Evolutionary conservation across 2,329 filamentous ascomycete species (phyloP).

Genomic region (Alternaria novae-zelandiae): DNA sequence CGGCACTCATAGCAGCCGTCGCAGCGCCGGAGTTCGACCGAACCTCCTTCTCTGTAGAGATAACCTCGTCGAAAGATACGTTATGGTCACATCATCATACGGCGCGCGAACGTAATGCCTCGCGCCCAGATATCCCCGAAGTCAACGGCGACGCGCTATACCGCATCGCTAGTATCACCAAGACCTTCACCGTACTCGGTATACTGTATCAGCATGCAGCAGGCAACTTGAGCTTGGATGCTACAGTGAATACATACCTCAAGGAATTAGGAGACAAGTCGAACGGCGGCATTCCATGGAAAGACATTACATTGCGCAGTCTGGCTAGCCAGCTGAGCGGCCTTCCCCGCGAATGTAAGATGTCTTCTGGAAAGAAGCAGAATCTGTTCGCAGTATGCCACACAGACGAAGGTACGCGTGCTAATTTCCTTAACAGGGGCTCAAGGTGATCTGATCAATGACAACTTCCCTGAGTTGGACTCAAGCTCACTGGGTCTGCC

Average conservation of each 20-base stretch:
- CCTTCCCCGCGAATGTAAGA: slow-evolving; percentile 50
- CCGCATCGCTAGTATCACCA: slow-evolving; percentile 49
- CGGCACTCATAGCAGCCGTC: slow-evolving; percentile 30
- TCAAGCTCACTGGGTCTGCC: slow-evolving; percentile 41
- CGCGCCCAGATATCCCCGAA: slow-evolving; percentile 43
- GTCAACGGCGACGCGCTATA: slow-evolving; percentile 51
- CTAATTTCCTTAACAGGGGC: slow-evolving; percentile 36
- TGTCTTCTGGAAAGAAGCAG: not conserved
- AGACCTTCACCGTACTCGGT: slow-evolving; percentile 43
- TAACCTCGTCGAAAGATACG: slow-evolving; percentile 48
- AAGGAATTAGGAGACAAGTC: slow-evolving; percentile 37
- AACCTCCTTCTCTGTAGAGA: slow-evolving; percentile 50
- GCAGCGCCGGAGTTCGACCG: slow-evolving; percentile 38
- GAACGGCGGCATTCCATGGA: slow-evolving; percentile 45
- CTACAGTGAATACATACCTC: slow-evolving; percentile 42
- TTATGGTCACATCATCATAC: slow-evolving; percentile 51
- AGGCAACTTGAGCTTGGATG: slow-evolving; percentile 45
- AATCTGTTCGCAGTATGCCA: slow-evolving; percentile 11
- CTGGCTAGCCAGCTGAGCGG: slow-evolving; percentile 53
- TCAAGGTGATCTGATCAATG: slow-evolving; percentile 39
- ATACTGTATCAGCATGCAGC: slow-evolving; percentile 42
- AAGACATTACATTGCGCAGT: slow-evolving; percentile 51
- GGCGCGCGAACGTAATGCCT: slow-evolving; percentile 44
- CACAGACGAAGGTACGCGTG: slow-evolving; percentile 29
- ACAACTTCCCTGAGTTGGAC: not conserved